These are phyloP conservation scores for Peniophora sp. DNA, from an alignment of 1,284 basidiomycete genomes.

Conservation along the genomic window DNA sequence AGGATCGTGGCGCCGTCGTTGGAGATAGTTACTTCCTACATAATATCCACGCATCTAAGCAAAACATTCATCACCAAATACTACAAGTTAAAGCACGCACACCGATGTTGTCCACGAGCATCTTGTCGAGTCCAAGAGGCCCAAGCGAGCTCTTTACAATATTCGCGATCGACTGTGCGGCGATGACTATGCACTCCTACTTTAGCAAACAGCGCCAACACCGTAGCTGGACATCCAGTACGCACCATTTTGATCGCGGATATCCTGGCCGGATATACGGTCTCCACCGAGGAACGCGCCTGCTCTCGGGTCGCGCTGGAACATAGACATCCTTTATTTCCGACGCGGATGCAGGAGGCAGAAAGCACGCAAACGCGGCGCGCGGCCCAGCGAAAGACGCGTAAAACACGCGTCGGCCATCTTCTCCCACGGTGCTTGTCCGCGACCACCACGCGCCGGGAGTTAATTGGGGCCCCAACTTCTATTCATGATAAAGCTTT, in stretches of 20 bases:
- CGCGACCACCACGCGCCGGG: too few species aligned
- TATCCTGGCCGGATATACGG: slow-evolving; percentile 90
- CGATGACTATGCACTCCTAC: slow-evolving; percentile 85
- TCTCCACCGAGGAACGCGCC: slow-evolving; percentile 93
- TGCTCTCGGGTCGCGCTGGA: slow-evolving; percentile 79
- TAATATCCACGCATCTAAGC: background rate
- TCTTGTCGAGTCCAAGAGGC: slow-evolving; percentile 92
- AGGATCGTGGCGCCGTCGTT: slow-evolving; percentile 99
- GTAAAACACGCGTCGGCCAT: too few species aligned
- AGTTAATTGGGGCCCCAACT: too few species aligned
- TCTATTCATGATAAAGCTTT: too few species aligned
- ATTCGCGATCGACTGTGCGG: slow-evolving; percentile 95
- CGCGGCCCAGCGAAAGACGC: too few species aligned
- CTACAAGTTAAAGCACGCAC: slow-evolving; percentile 35
- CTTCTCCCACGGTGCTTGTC: too few species aligned
- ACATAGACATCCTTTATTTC: slow-evolving; percentile 38
- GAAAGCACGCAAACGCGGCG: too few species aligned
- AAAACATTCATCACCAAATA: background rate
- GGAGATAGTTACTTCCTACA: slow-evolving; percentile 95
- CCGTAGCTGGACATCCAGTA: too few species aligned
- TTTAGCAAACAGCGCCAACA: too few species aligned
- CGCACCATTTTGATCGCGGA: slow-evolving; percentile 93
- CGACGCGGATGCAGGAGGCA: background rate
- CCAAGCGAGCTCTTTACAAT: slow-evolving; percentile 96
- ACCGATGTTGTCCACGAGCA: slow-evolving; percentile 99